These are phyloP conservation scores for Phlebiopsis flavidoalba DNA, from an alignment of 768 basidiomycete genomes.

Conservation along the genomic window DNA sequence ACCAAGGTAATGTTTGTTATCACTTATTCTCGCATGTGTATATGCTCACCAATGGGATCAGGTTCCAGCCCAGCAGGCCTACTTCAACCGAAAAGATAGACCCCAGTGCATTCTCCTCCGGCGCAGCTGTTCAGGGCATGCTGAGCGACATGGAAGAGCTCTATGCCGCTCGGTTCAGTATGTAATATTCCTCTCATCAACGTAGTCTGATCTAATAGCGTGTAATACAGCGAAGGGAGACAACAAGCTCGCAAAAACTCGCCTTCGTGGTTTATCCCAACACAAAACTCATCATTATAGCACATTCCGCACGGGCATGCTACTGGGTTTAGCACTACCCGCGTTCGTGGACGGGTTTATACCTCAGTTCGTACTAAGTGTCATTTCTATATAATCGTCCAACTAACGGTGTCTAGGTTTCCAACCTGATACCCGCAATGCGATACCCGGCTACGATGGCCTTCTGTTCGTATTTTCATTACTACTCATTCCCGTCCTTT, in stretches of 20 bases:
- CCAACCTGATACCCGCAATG: conserved; percentile 41
- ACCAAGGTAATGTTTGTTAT: conserved; percentile 46
- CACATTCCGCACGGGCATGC: conserved; percentile 69
- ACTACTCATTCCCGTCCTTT: conserved; percentile 67
- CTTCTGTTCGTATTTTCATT: conserved; percentile 77
- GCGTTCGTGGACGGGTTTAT: conserved; percentile 59
- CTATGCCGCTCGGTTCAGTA: conserved; percentile 76
- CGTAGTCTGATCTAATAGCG: neutral
- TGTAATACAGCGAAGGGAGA: conserved; percentile 54
- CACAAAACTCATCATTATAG: conserved; percentile 63
- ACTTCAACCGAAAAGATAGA: conserved; percentile 80
- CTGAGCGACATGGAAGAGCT: conserved; percentile 72
- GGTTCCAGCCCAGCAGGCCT: conserved; percentile 69
- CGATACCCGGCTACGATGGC: conserved; percentile 65
- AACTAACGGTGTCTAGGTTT: conserved; percentile 39
- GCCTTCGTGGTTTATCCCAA: conserved; percentile 50
- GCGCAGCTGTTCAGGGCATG: conserved; percentile 55
- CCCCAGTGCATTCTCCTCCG: conserved; percentile 60
- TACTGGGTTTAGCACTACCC: conserved; percentile 68
- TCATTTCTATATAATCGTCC: neutral
- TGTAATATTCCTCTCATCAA: conserved; percentile 20
- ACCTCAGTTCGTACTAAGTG: conserved; percentile 46
- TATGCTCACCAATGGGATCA: conserved; percentile 19
- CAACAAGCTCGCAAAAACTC: conserved; percentile 66
- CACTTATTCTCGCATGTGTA: neutral